Percentiles rank a stretch among this genome's conserved stretches.
Conservation (phyloP, 345 rosid species). For the Carallia pectinifolia region DNA sequence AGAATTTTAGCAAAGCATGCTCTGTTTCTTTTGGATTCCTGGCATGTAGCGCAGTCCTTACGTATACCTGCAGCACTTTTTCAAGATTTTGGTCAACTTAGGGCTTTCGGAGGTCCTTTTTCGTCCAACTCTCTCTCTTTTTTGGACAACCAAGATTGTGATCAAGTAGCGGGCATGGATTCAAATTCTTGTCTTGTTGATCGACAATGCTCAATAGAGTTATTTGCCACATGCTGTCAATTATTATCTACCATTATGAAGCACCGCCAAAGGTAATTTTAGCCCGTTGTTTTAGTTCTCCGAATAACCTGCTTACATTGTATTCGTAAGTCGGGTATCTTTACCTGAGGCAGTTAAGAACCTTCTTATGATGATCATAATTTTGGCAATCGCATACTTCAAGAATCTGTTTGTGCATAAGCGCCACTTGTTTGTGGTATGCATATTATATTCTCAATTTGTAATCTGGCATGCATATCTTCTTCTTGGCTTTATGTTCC, state of each 20-base stretch:
- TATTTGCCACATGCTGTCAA: conserved; percentile 70
- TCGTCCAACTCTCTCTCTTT: conserved; percentile 19
- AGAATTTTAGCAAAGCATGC: conserved; percentile 73
- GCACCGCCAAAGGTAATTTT: conserved; percentile 70
- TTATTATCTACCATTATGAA: conserved; percentile 69
- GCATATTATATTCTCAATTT: neutral
- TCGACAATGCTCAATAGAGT: conserved; percentile 48
- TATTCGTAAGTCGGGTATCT: neutral
- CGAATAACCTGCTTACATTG: neutral
- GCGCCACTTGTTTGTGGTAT: neutral
- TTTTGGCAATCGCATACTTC: neutral
- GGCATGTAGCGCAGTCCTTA: conserved; percentile 72
- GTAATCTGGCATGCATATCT: neutral
- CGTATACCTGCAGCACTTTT: conserved; percentile 69
- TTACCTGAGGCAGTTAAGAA: too few species aligned
- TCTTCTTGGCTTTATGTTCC: neutral
- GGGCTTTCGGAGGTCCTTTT: conserved; percentile 28
- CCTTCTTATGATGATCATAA: neutral
- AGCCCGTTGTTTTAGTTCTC: neutral
- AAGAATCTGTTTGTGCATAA: too few species aligned
- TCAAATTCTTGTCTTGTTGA: conserved; percentile 35
- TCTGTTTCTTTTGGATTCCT: conserved; percentile 62
- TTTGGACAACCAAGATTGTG: conserved; percentile 24
- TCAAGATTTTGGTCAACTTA: conserved; percentile 42
- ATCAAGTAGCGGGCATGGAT: conserved; percentile 25